A percentile compares a stretch with the other conserved stretches of the same genome.
Conservation (phyloP, 345 rosid species). For the Gossypium herbaceum region DNA sequence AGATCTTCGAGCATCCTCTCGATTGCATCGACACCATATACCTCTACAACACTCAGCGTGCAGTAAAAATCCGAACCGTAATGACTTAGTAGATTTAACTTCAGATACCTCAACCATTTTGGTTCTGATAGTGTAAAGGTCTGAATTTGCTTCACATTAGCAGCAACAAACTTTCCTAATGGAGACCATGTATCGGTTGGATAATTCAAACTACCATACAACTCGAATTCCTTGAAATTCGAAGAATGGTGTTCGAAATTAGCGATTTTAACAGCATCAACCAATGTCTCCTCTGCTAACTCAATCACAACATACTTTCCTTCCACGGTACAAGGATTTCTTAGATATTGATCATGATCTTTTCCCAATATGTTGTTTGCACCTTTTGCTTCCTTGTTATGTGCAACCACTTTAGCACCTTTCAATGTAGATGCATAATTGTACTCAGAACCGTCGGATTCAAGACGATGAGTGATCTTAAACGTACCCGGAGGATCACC, state of each 20-base stretch:
- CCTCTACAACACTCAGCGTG: conserved; percentile 78
- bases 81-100: conserved; percentile 64
- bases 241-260: conserved; percentile 59
- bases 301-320: conserved; percentile 81
- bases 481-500: conserved; percentile 32
- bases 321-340: conserved; percentile 77
- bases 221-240: conserved; percentile 52
- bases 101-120: conserved; percentile 89
- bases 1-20: conserved; percentile 96
- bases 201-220: conserved; percentile 73
- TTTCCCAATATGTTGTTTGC: conserved; percentile 76
- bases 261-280: conserved; percentile 79
- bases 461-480: conserved; percentile 72
- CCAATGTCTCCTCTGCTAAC: conserved; percentile 81
- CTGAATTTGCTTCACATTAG: conserved; percentile 74
- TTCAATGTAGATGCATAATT: conserved; percentile 77
- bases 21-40: conserved; percentile 84
- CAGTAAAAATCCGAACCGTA: conserved; percentile 96
- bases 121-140: conserved; percentile 73
- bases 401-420: conserved; percentile 82
- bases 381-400: conserved; percentile 90
- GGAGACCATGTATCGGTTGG: conserved; percentile 67
- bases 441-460: conserved; percentile 82
- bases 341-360: conserved; percentile 77
- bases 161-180: conserved; percentile 60